phyloP scores from a whole-genome alignment of 345 rosid genomes.

The Rhodamnia argentea region DNA sequence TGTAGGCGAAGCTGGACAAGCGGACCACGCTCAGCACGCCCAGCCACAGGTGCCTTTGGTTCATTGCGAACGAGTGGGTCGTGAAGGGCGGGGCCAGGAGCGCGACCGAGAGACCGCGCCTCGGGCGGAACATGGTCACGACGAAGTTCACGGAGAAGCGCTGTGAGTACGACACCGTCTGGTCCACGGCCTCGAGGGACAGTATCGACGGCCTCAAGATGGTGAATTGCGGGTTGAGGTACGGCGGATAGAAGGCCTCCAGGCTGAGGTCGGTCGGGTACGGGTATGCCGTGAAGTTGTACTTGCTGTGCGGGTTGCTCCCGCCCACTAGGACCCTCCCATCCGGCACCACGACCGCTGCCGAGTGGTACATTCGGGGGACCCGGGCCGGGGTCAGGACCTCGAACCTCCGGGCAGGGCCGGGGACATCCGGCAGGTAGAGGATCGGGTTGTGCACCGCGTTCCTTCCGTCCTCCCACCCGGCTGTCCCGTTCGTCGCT shows the following conservation, averaged over 20 bases:
- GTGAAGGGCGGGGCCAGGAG: slow-evolving; percentile 52
- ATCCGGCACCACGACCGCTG: slow-evolving; percentile 58
- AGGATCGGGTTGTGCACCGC: slow-evolving; percentile 65
- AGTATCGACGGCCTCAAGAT: slow-evolving; percentile 45
- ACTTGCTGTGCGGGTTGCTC: slow-evolving; percentile 64
- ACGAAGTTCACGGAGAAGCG: slow-evolving; percentile 28
- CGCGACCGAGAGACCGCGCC: slow-evolving; percentile 15
- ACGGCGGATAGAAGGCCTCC: slow-evolving; percentile 66
- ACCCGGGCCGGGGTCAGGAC: slow-evolving; percentile 33
- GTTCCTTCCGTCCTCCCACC: slow-evolving; percentile 62
- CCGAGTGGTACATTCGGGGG: slow-evolving; percentile 78
- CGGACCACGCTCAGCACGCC: slow-evolving; percentile 23
- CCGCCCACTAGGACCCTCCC: slow-evolving; percentile 82
- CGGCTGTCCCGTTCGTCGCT: slow-evolving; percentile 69
- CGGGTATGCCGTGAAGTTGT: slow-evolving; percentile 54
- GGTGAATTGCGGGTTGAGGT: slow-evolving; percentile 30
- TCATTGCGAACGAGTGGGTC: slow-evolving; percentile 66
- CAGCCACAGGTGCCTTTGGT: slow-evolving; percentile 53
- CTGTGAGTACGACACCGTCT: slow-evolving; percentile 24
- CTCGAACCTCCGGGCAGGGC: slow-evolving; percentile 38
- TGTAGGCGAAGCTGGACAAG: slow-evolving; percentile 28
- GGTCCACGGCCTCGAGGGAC: slow-evolving; percentile 28
- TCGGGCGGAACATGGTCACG: slow-evolving; percentile 12
- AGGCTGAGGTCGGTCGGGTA: slow-evolving; percentile 75
- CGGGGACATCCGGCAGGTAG: slow-evolving; percentile 36